Conservation (phyloP, 208 protist genomes). For the Lotmaria passim region DNA sequence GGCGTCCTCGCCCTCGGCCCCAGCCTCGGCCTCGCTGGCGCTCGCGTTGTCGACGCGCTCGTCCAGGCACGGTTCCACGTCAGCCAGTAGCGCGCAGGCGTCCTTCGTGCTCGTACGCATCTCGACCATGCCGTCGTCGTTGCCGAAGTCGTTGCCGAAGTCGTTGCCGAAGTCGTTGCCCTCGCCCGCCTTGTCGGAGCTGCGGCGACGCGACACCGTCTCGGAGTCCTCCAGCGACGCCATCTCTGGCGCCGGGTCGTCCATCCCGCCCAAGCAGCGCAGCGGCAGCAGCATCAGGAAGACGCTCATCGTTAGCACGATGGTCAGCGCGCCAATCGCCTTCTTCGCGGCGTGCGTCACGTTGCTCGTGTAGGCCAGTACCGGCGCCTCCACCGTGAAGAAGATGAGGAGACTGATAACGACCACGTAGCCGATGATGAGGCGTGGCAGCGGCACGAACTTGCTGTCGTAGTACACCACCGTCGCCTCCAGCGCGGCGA, state of each 20-base stretch:
- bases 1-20: too few relatives aligned
- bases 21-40: background rate
- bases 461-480: slow-evolving; percentile 54
- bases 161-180: too few relatives aligned
- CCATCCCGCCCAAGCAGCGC: slow-evolving; percentile 50
- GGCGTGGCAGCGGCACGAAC: slow-evolving; percentile 55
- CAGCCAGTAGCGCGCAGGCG: background rate
- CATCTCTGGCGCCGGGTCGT: slow-evolving; percentile 33
- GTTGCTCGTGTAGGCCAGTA: slow-evolving; percentile 47
- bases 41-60: background rate
- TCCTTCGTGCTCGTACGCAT: slow-evolving; percentile 11
- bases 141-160: too few relatives aligned
- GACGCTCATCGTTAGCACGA: slow-evolving; percentile 46
- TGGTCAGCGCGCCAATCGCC: slow-evolving; percentile 42
- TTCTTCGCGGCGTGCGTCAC: slow-evolving; percentile 35
- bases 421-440: slow-evolving; percentile 50
- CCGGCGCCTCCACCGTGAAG: slow-evolving; percentile 56
- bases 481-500: slow-evolving; percentile 35
- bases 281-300: slow-evolving; percentile 59
- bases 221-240: slow-evolving; percentile 2
- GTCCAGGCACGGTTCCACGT: background rate
- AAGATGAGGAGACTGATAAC: slow-evolving; percentile 54
- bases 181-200: background rate
- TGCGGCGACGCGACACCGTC: background rate
- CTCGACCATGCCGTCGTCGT: slow-evolving; percentile 3